Conservation (phyloP, 1,139 yeast genomes). For the Meyerozyma athensensis region DNA sequence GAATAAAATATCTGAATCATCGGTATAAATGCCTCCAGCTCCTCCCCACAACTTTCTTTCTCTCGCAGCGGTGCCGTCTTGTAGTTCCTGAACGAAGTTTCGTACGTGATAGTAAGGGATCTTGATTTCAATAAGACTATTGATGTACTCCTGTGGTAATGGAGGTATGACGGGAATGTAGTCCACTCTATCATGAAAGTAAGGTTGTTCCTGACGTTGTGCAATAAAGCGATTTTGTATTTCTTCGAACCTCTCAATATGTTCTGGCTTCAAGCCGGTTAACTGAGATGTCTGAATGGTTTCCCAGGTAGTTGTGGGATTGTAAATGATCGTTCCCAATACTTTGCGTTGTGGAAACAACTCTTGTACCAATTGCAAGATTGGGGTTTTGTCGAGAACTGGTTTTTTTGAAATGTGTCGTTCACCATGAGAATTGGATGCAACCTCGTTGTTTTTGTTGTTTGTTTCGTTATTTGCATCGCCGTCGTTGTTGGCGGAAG, state of each 20-base stretch:
- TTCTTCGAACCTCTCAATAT: conserved; percentile 27
- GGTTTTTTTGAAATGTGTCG: not conserved
- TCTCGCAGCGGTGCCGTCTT: conserved; percentile 24
- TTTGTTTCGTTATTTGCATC: conserved; percentile 3
- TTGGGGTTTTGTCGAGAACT: not conserved
- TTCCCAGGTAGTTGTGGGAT: conserved; percentile 48
- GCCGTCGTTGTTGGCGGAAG: too few species aligned
- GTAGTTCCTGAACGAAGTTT: conserved; percentile 20
- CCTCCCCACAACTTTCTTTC: conserved; percentile 86
- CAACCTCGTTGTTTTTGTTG: conserved; percentile 1
- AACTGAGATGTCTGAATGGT: conserved; percentile 34
- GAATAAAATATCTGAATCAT: conserved; percentile 81
- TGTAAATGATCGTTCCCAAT: conserved; percentile 61
- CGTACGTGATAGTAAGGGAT: conserved; percentile 47
- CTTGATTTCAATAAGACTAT: conserved; percentile 57
- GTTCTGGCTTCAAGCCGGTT: conserved; percentile 34
- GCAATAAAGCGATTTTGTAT: conserved; percentile 24
- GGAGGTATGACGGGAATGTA: conserved; percentile 44
- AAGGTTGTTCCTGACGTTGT: conserved; percentile 17
- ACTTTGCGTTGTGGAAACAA: conserved; percentile 45
- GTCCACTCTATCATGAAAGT: conserved; percentile 12
- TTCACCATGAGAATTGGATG: not conserved
- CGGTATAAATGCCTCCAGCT: conserved; percentile 71
- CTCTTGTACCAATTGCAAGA: conserved; percentile 14
- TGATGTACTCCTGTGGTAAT: conserved; percentile 49